Evolutionary conservation across 2,329 filamentous ascomycete genomes (phyloP).

Genomic region (Pyrenophora teres): DNA sequence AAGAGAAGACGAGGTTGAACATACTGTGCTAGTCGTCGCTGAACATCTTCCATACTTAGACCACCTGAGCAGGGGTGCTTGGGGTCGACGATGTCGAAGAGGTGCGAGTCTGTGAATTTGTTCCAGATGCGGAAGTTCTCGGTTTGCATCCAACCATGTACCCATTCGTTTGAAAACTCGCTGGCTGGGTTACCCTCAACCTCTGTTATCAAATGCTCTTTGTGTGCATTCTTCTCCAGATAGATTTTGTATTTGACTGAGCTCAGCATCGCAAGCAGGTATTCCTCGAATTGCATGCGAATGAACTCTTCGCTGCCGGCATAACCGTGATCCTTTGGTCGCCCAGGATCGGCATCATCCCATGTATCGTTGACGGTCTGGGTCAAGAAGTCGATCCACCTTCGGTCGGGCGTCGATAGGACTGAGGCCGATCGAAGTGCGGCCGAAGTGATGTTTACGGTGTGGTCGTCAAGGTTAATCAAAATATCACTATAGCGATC

Average conservation of each 20-base stretch:
- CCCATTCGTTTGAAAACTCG: slow-evolving; percentile 84
- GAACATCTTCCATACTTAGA: slow-evolving; percentile 90
- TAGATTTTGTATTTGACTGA: slow-evolving; percentile 81
- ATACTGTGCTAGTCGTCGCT: slow-evolving; percentile 78
- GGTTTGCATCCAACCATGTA: slow-evolving; percentile 84
- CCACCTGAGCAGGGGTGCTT: slow-evolving; percentile 92
- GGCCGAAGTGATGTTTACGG: slow-evolving; percentile 79
- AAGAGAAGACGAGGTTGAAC: slow-evolving; percentile 23
- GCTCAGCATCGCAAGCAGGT: slow-evolving; percentile 85
- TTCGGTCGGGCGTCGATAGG: slow-evolving; percentile 82
- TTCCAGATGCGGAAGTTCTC: slow-evolving; percentile 93
- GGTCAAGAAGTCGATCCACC: slow-evolving; percentile 96
- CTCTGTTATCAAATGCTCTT: slow-evolving; percentile 66
- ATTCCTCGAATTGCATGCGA: slow-evolving; percentile 94
- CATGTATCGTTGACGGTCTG: slow-evolving; percentile 94
- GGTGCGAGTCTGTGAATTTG: slow-evolving; percentile 70
- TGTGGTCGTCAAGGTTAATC: slow-evolving; percentile 91
- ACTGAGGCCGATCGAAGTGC: slow-evolving; percentile 75
- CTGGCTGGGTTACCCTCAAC: slow-evolving; percentile 78
- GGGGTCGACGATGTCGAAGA: slow-evolving; percentile 94
- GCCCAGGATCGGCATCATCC: slow-evolving; percentile 85
- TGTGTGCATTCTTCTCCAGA: slow-evolving; percentile 50
- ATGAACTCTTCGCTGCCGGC: slow-evolving; percentile 97
- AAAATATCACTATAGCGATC: slow-evolving; percentile 96
- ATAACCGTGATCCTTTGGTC: slow-evolving; percentile 94